These are phyloP conservation scores for Leccinum truebloodii DNA, from an alignment of 768 basidiomycete species.

Conservation along the genomic window DNA sequence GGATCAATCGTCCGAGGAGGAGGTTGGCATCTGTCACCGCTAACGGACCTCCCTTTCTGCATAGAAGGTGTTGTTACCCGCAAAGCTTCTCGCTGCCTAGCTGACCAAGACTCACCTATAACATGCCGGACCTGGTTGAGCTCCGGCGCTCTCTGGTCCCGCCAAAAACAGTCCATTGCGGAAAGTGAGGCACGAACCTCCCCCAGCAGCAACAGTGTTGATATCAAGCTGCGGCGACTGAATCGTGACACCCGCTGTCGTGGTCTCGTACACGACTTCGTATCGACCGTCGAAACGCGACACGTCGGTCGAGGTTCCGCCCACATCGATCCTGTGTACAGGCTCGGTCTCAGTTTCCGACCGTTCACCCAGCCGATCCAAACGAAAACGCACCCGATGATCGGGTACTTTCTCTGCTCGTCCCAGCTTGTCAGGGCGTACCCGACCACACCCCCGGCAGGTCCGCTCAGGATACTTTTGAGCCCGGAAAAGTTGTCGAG, in stretches of 20 bases:
- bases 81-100: not conserved
- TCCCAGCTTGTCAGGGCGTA: constrained; percentile 92
- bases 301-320: constrained; percentile 94
- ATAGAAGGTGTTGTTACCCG: not conserved
- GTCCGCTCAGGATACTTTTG: constrained; percentile 91
- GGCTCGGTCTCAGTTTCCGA: not conserved
- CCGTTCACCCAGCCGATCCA: not conserved
- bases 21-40: constrained; percentile 95
- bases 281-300: constrained; percentile 90
- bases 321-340: constrained; percentile 73
- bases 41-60: constrained; percentile 85
- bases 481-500: constrained; percentile 85
- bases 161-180: constrained; percentile 88
- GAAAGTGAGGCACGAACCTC: constrained; percentile 87
- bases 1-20: constrained; percentile 82
- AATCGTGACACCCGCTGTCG: constrained; percentile 91
- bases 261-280: constrained; percentile 93
- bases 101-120: constrained; percentile 57
- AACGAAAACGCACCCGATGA: constrained; percentile 70
- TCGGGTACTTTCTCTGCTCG: constrained; percentile 60
- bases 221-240: constrained; percentile 94
- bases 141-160: constrained; percentile 92
- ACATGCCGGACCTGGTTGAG: constrained; percentile 91
- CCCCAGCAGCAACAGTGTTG: constrained; percentile 95
- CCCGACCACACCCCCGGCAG: constrained; percentile 95